Base-by-base conservation (phyloP, 176 grass and related monocot species). In the Paspalum vaginatum region DNA sequence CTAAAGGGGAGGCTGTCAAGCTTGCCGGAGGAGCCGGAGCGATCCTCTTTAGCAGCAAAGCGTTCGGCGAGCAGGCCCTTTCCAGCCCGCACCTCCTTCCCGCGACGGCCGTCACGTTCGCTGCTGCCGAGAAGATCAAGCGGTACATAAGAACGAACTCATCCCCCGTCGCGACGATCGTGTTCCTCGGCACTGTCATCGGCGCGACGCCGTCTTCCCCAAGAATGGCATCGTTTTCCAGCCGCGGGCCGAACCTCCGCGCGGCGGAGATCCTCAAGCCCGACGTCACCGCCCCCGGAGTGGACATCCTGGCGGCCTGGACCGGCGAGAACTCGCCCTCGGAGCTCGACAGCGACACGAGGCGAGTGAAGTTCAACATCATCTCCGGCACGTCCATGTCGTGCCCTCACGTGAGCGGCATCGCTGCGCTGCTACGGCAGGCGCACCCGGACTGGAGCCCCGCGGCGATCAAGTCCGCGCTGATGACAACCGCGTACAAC, bases 371-470 rank as follows among this genome's bases (percentile, higher is more conserved):
- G 20, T 91, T 58, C 82, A 94, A 91, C 64, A 84, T 91, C 74
- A 88, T 91, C 8, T 93, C 91, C 5, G 88, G 91, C 15, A 93
- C 91, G 9, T 90, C 91, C 44, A 88, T 93, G 81, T 53, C 88
- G 0, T 93, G 91, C 82, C 91, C 91, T 0, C 91, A 85, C n/a
- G 91, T 90, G 11, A 93, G 91, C 70, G 91, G 91, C 68, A n/a
- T 93, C 42, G 88, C 81, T 2, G 85, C 85, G 24, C 37, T 93
- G 67, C 87, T 93, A 52, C 78, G 75, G 9, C 58, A 57, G 25
- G 72, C 55, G 27, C 49, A 58, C 1, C 87, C 88, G 0, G 52
- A 65, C 1, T 76, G 73, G 55, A 61, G 40, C 55, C 55, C 55
- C 41, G 56, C 74, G 15, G 75, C 75, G 8, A 79, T 86, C 76